Evolutionary conservation across 805 yeast species (phyloP).

Genomic region (Pichia paraexigua): DNA sequence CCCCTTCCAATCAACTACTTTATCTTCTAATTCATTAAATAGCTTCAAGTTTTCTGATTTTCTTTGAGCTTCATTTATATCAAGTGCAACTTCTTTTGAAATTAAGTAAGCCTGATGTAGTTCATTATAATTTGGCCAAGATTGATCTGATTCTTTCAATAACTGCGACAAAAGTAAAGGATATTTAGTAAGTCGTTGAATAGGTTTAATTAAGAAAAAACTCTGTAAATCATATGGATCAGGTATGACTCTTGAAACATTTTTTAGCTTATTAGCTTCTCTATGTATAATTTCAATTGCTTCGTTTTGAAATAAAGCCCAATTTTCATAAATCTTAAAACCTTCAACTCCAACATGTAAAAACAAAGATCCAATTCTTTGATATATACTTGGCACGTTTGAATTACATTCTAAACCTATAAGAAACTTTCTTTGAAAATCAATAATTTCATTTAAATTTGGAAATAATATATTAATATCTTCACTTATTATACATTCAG

Average conservation of each 20-base stretch:
- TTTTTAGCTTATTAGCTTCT: conserved; percentile 49
- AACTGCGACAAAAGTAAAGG: conserved; percentile 77
- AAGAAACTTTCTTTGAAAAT: conserved; percentile 84
- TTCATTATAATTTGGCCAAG: conserved; percentile 54
- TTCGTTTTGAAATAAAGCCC: conserved; percentile 84
- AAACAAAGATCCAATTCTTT: conserved; percentile 84
- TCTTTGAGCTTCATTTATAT: conserved; percentile 91
- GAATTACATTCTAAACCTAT: conserved; percentile 87
- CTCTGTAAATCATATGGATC: conserved; percentile 87
- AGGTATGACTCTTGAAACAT: conserved; percentile 54
- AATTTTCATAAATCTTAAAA: conserved; percentile 84
- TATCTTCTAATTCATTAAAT: conserved; percentile 57
- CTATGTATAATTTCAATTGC: conserved; percentile 74
- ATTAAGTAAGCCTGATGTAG: conserved; percentile 61
- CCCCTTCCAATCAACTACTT: conserved; percentile 90
- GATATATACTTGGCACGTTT: conserved; percentile 61
- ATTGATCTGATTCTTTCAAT: conserved; percentile 50
- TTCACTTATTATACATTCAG: conserved; percentile 68
- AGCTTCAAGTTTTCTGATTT: conserved; percentile 76
- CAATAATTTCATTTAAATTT: conserved; percentile 71
- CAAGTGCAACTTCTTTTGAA: conserved; percentile 75
- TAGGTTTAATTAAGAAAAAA: conserved; percentile 84
- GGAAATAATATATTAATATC: conserved; percentile 80
- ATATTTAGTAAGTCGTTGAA: conserved; percentile 92
- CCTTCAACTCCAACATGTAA: conserved; percentile 72